These are phyloP conservation scores for Aspergillus haitiensis DNA, from an alignment of 495 filamentous ascomycete genomes.

Conservation along the genomic window DNA sequence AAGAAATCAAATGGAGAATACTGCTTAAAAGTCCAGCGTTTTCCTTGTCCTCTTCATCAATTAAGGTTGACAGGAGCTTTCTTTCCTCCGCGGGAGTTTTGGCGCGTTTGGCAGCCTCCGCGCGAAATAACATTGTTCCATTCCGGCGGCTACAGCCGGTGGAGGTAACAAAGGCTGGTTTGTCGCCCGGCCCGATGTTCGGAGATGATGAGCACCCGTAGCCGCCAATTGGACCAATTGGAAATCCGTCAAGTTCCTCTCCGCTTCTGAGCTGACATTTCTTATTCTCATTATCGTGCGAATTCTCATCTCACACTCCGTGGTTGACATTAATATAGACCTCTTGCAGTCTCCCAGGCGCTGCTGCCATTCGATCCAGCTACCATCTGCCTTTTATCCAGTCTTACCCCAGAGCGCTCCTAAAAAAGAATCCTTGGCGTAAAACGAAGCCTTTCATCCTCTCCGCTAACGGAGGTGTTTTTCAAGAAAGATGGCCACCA, in stretches of 20 bases:
- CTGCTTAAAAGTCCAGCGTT: neutral
- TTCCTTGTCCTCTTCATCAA: neutral
- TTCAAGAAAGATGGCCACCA: slow-evolving; percentile 49
- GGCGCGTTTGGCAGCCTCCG: slow-evolving; percentile 14
- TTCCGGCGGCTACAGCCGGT: slow-evolving; percentile 26
- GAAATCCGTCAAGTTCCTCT: slow-evolving; percentile 3
- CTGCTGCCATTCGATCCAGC: neutral
- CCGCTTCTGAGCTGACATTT: slow-evolving; percentile 8
- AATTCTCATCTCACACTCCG: neutral
- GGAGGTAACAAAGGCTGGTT: slow-evolving; percentile 2
- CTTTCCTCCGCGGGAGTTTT: neutral
- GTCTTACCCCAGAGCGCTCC: neutral
- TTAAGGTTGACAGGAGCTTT: neutral
- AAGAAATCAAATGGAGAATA: neutral
- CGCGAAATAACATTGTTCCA: slow-evolving; percentile 20
- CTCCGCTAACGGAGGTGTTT: slow-evolving; percentile 24
- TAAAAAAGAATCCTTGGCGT: neutral
- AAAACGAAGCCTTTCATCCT: slow-evolving; percentile 2
- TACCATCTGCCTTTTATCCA: neutral
- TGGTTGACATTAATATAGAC: neutral
- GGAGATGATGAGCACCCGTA: neutral
- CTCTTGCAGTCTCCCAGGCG: neutral
- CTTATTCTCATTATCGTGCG: neutral
- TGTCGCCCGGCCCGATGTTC: slow-evolving; percentile 10
- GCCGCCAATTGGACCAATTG: slow-evolving; percentile 11